phyloP scores from a whole-genome alignment of 2,329 filamentous ascomycete genomes.

The Microdochium bolleyi region DNA sequence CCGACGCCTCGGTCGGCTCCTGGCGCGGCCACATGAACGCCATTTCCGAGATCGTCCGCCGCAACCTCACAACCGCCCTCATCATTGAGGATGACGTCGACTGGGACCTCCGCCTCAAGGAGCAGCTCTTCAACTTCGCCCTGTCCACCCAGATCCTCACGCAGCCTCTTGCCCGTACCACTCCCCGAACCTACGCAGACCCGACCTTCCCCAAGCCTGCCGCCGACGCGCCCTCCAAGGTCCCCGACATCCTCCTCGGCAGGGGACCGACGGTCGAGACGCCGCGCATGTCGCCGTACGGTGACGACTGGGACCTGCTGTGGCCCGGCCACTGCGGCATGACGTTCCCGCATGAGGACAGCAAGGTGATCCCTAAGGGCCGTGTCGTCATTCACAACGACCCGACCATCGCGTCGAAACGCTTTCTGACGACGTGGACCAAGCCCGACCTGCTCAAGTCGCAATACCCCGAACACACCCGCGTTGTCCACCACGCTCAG shows the following conservation, averaged over 20 bases:
- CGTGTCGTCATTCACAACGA: constrained; percentile 24
- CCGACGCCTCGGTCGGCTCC: constrained; percentile 7
- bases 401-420: constrained; percentile 22
- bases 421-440: constrained; percentile 23
- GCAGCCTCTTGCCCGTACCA: constrained; percentile 15
- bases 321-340: constrained; percentile 42
- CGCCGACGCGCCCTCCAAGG: constrained; percentile 8
- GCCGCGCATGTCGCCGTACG: constrained; percentile 28
- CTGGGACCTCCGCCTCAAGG: constrained; percentile 44
- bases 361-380: constrained; percentile 14
- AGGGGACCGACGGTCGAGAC: constrained; percentile 4
- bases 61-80: constrained; percentile 35
- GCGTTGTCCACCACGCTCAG: constrained; percentile 22
- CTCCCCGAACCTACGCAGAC: constrained; percentile 10
- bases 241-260: constrained; percentile 11
- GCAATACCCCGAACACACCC: constrained; percentile 22
- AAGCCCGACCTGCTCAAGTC: constrained; percentile 23
- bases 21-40: constrained; percentile 23
- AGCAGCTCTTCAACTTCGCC: constrained; percentile 35
- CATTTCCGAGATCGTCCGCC: constrained; percentile 29
- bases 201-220: constrained; percentile 12
- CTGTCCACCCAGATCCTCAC: constrained; percentile 23
- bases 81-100: constrained; percentile 51
- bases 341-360: constrained; percentile 15
- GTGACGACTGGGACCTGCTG: constrained; percentile 43